Base-by-base conservation (phyloP, 352 stramenopile species). In the Phytophthora megakarya region DNA sequence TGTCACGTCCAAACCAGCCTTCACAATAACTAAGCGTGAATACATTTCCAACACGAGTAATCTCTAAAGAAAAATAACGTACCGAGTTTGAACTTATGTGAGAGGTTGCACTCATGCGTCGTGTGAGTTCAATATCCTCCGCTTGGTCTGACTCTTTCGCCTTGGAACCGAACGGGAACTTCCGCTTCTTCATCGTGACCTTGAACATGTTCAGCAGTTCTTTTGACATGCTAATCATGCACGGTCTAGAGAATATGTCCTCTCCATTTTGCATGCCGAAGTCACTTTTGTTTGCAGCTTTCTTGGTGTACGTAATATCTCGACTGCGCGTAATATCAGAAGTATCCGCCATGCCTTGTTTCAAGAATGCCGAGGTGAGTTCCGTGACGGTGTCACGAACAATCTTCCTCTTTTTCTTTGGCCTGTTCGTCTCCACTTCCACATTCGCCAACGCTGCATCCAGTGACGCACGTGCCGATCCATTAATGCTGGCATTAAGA, bases 151-250 rank as follows among this genome's bases (percentile, higher is more conserved):
- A 13, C 55, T 72, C 25, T 73, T 63, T 57, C 8, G 73, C 45
- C 23, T 68, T 69, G 1, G 43, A 61, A 22, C 73, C 61, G 52
- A 92, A 93, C 26, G 81, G 85, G 40, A 94, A 89, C 47, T 91
- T 96, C 16, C 75, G 73, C 73, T 93, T 93, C 70, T 86, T 92
- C 89, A 95, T 95, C 1, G 84, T 95, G 47, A 82, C 59, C 52
- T 80, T 79, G 49, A 94, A 95, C 86, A 97, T 93, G 15, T 30
- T 40, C 1, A 95, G 61, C 15, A 94, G 54, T 7, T 84, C 69
- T 1, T 91, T 76, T 0, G 85, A 70, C 48, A 96, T 76, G n/a
- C 75, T 68, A 3, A 67, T 42, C 18, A 84, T 81, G 37, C 76
- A 90, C 12, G 88, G 88, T 11, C 70, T 57, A 11, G 61, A 61